Evolutionary conservation across 1,284 basidiomycete species (phyloP).

Genomic region (Tilletia indica): DNA sequence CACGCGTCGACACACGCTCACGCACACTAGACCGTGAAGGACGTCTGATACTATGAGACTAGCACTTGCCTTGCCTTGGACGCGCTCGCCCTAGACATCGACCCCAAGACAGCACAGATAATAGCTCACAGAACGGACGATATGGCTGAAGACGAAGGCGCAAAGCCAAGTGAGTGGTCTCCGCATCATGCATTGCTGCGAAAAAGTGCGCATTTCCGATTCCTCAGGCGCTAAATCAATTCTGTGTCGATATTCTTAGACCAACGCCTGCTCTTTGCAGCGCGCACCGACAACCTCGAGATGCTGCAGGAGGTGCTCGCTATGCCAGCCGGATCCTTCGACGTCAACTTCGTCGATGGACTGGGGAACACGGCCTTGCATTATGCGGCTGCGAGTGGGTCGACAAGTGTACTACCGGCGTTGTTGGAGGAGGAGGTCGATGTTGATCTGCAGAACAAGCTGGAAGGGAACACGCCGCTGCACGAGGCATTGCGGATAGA

Average conservation of each 20-base stretch:
- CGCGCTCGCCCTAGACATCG: no score
- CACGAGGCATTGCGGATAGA: constrained; percentile 72
- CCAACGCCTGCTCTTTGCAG: constrained; percentile 44
- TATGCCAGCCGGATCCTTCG: constrained; percentile 31
- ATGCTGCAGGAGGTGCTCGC: constrained; percentile 41
- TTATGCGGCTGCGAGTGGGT: constrained; percentile 41
- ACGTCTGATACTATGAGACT: no score
- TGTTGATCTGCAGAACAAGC: constrained; percentile 74
- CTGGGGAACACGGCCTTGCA: constrained; percentile 52
- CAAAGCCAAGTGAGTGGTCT: constrained; percentile 4
- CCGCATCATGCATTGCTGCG: neutral
- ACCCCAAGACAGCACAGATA: neutral
- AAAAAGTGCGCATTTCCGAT: neutral
- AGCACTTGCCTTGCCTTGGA: no score
- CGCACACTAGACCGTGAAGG: no score
- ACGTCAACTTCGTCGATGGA: constrained; percentile 47
- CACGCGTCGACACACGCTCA: no score
- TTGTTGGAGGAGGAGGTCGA: constrained; percentile 64
- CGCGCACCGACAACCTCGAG: constrained; percentile 44
- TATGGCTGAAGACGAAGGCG: constrained; percentile 12
- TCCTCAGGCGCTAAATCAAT: neutral
- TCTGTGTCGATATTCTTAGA: constrained; percentile 24
- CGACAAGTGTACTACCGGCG: constrained; percentile 40
- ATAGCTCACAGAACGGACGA: no score
- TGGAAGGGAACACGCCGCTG: constrained; percentile 75